Percentiles rank a stretch among this genome's conserved stretches.
These are phyloP conservation scores for Aegilops speltoides DNA, from an alignment of 176 grass and related monocot genomes.

Conservation along the genomic window DNA sequence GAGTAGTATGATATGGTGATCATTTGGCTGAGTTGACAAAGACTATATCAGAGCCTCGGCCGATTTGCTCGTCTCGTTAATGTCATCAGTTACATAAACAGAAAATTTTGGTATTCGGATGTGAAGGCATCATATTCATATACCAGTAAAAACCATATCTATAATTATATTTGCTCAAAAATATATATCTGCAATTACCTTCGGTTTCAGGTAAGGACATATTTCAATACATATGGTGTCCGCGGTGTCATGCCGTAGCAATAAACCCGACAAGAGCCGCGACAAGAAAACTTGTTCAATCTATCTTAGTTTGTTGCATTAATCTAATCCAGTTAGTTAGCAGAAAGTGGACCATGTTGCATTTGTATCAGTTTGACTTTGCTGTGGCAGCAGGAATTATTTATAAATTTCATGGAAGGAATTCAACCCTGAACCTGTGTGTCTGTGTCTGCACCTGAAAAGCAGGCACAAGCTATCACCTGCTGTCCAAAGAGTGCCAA, in stretches of 20 bases:
- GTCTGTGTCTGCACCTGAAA: too few species aligned
- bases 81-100: slow-evolving; percentile 17
- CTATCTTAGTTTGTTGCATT: too few species aligned
- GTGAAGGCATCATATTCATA: background rate
- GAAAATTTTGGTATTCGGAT: background rate
- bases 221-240: too few species aligned
- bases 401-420: too few species aligned
- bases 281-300: background rate
- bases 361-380: slow-evolving; percentile 31
- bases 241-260: slow-evolving; percentile 12
- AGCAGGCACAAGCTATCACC: too few species aligned
- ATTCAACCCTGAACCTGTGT: too few species aligned
- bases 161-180: background rate
- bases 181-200: background rate
- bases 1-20: background rate
- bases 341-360: slow-evolving; percentile 24
- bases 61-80: background rate
- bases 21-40: slow-evolving; percentile 22
- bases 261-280: slow-evolving; percentile 3
- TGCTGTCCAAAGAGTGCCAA: too few species aligned
- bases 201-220: background rate
- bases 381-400: background rate
- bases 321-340: slow-evolving; percentile 27
- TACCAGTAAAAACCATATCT: background rate
- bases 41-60: background rate